phyloP scores from a whole-genome alignment of 2,329 filamentous ascomycete species.

The Aspergillus amoenus region DNA sequence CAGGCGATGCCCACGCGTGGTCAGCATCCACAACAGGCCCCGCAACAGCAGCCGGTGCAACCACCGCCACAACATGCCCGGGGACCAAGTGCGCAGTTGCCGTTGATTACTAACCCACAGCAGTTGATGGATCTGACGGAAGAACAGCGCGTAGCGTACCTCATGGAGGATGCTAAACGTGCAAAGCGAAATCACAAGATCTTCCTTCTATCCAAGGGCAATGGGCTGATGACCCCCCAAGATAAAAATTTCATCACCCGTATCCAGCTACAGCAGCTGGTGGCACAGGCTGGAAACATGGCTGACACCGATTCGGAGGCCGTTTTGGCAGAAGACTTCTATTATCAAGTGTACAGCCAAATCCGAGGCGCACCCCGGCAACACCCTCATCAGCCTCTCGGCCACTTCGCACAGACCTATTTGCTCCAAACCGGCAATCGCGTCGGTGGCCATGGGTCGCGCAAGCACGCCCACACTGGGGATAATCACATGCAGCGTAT shows the following conservation, averaged over 20 bases:
- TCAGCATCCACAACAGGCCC: slow-evolving; percentile 37
- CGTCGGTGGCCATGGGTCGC: slow-evolving; percentile 62
- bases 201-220: slow-evolving; percentile 86
- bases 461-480: slow-evolving; percentile 75
- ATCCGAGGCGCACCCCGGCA: slow-evolving; percentile 87
- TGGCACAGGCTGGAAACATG: slow-evolving; percentile 85
- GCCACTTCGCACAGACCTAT: slow-evolving; percentile 97
- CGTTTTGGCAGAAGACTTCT: slow-evolving; percentile 88
- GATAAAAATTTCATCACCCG: slow-evolving; percentile 99
- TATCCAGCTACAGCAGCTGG: slow-evolving; percentile 94
- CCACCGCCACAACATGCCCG: slow-evolving; percentile 37
- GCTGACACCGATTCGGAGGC: slow-evolving; percentile 78
- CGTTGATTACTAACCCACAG: slow-evolving; percentile 66
- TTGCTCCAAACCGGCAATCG: slow-evolving; percentile 90
- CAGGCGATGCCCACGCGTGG: slow-evolving; percentile 37
- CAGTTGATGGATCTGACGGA: slow-evolving; percentile 77
- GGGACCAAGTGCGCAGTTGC: slow-evolving; percentile 38
- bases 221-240: slow-evolving; percentile 97
- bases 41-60: slow-evolving; percentile 33
- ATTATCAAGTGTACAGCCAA: slow-evolving; percentile 95
- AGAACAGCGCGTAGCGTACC: slow-evolving; percentile 76
- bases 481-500: slow-evolving; percentile 98
- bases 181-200: slow-evolving; percentile 99
- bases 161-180: slow-evolving; percentile 89
- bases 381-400: slow-evolving; percentile 88